A percentile compares a stretch with the other conserved stretches of the same genome.
phyloP scores from a whole-genome alignment of 306 rosid species.

The Vigna reflexopilosa region DNA sequence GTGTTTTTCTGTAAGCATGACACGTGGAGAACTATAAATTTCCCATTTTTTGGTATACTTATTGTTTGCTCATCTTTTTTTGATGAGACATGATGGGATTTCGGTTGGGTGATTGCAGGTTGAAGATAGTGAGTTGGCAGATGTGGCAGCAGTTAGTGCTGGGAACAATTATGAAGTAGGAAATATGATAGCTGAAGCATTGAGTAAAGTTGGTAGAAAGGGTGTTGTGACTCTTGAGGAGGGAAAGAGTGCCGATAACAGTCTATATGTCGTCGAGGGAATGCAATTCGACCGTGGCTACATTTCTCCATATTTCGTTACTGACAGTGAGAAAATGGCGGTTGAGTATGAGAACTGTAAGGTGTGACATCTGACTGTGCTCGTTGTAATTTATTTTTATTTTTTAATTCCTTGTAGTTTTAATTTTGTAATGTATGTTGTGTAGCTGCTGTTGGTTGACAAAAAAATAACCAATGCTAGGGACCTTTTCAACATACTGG shows the following conservation, averaged over 20 bases:
- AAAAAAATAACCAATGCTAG: conserved; percentile 94
- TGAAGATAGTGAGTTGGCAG: conserved; percentile 96
- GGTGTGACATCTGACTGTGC: conserved; percentile 52
- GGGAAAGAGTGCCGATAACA: conserved; percentile 97
- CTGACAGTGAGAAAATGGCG: conserved; percentile 97
- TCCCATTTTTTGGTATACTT: neutral
- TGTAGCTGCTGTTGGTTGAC: conserved; percentile 97
- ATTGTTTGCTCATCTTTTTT: neutral
- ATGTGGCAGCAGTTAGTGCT: conserved; percentile 99
- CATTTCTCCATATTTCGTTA: conserved; percentile 95
- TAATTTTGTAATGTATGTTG: neutral
- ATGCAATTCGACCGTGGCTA: conserved; percentile 99
- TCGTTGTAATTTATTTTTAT: neutral
- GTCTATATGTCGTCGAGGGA: conserved; percentile 94
- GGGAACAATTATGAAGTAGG: conserved; percentile 97
- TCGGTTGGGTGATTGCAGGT: conserved; percentile 63
- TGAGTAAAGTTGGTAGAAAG: conserved; percentile 97
- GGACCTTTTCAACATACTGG: conserved; percentile 86
- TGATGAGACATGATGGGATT: conserved; percentile 2
- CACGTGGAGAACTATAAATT: neutral
- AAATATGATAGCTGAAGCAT: conserved; percentile 96
- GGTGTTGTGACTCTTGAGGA: conserved; percentile 99
- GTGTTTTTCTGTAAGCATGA: neutral
- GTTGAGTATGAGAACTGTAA: conserved; percentile 97
- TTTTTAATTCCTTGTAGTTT: neutral